Evolutionary conservation across 768 basidiomycete genomes (phyloP), one percentile per base, ranked within the genome.

Genomic region (Leccinum incarnatum): DNA sequence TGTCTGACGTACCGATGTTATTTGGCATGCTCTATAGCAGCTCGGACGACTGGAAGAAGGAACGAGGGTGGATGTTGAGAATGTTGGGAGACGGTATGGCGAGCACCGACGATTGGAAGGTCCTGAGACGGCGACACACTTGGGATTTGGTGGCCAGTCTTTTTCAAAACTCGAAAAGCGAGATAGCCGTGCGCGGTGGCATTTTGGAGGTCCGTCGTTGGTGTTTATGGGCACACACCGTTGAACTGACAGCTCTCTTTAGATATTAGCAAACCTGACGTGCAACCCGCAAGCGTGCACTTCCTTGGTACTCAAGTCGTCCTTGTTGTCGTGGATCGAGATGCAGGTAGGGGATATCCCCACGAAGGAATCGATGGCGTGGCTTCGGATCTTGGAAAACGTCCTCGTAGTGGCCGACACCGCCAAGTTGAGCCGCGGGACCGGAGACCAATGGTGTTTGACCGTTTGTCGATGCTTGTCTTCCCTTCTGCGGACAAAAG

Each of bases 61-160:
- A 96, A 66, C 79, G 93, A n/a, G 80, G 79, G 2, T 98, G 95
- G 95, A 95, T 96, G 29, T 75, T 96, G 34, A 80, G 83, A 42
- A 91, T 93, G 72, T 73, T 97, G 40, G 79, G 87, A 0, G 93
- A 96, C 60, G 92, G 91, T 0, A 87, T 93, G 83, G 79, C 79
- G 62, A 81, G 85, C 51, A 78, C 79, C 0, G 81, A 84, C 45
- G 95, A 98, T 66, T 97, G 95, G 94, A 79, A 79, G 32, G 81
- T 93, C 2, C 71, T 95, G 55, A 86, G 86, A 65, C 79, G 92
- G 48, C 76, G 95, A 27, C 91, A 94, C 67, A 93, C 91, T 0
- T 96, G 93, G 90, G 92, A 93, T 61, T 76, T 96, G 29, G 73
- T 96, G 2, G 88, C 93, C 2, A 92, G 89, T 58, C 69, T 95